Evolutionary conservation across 2,329 filamentous ascomycete species (phyloP).

Genomic region (Phialophora macrospora): DNA sequence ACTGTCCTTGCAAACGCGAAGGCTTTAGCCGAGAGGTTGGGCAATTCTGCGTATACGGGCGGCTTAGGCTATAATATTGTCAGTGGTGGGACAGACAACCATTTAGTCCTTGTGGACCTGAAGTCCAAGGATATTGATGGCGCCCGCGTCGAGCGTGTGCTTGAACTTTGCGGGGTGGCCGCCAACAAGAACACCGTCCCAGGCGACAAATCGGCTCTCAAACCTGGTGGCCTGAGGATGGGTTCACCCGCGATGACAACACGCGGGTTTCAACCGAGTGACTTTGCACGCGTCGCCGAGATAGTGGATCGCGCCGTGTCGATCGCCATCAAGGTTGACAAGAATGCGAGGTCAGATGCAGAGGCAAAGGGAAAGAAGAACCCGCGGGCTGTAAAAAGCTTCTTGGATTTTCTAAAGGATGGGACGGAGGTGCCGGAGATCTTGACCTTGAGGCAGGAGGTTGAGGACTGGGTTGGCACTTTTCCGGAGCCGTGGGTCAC

Average conservation of each 20-base stretch:
- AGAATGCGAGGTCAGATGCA: constrained; percentile 36
- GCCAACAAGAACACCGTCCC: constrained; percentile 99
- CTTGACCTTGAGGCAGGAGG: constrained; percentile 42
- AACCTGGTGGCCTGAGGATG: constrained; percentile 91
- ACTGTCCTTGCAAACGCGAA: constrained; percentile 90
- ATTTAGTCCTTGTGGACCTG: constrained; percentile 89
- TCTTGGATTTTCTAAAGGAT: constrained; percentile 42
- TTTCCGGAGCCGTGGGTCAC: constrained; percentile 42
- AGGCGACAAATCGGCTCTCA: constrained; percentile 95
- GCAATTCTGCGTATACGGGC: constrained; percentile 72
- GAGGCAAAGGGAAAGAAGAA: constrained; percentile 42
- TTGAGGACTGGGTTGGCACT: constrained; percentile 44
- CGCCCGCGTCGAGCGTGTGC: constrained; percentile 88
- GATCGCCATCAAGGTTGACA: constrained; percentile 54
- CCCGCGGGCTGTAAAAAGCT: constrained; percentile 42
- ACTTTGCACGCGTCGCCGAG: constrained; percentile 85
- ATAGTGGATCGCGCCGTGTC: constrained; percentile 92
- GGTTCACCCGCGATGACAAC: constrained; percentile 97
- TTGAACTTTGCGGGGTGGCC: constrained; percentile 97
- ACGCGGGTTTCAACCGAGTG: constrained; percentile 87
- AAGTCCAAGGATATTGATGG: constrained; percentile 88
- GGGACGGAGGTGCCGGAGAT: constrained; percentile 42
- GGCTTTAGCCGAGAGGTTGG: constrained; percentile 70
- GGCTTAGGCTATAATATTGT: constrained; percentile 86
- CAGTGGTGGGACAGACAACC: constrained; percentile 94